Evolutionary conservation across 2,329 filamentous ascomycete species (phyloP).

Genomic region (Venturia nashicola): DNA sequence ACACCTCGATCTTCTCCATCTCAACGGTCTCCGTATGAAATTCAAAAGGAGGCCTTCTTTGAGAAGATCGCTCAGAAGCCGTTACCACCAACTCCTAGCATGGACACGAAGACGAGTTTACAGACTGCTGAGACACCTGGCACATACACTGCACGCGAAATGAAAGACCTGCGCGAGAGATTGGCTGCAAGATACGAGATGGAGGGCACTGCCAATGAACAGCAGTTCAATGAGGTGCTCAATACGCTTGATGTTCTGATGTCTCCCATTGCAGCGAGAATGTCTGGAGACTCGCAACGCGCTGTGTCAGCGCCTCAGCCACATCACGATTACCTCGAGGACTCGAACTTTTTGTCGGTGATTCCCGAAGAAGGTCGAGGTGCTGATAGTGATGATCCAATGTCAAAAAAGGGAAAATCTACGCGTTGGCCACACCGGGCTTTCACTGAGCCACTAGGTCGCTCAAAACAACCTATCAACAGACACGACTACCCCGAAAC

Average conservation of each 20-base stretch:
- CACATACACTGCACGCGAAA: constrained; percentile 40
- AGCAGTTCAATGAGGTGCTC: constrained; percentile 47
- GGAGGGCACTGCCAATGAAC: constrained; percentile 32
- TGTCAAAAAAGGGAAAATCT: not conserved
- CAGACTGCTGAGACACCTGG: constrained; percentile 31
- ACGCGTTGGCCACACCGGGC: not conserved
- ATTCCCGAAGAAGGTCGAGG: constrained; percentile 39
- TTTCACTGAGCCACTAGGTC: constrained; percentile 27
- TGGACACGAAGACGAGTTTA: constrained; percentile 12
- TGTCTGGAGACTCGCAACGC: constrained; percentile 16
- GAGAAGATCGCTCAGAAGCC: constrained; percentile 23
- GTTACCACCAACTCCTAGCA: constrained; percentile 29
- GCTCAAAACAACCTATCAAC: constrained; percentile 15
- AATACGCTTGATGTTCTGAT: constrained; percentile 47
- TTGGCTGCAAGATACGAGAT: constrained; percentile 39
- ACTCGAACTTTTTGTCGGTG: constrained; percentile 29
- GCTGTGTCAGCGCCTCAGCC: constrained; percentile 34
- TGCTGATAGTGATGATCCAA: constrained; percentile 15
- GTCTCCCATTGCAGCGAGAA: constrained; percentile 23
- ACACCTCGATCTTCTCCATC: constrained; percentile 41
- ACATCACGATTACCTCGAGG: constrained; percentile 17
- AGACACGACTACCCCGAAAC: constrained; percentile 17
- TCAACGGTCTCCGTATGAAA: constrained; percentile 9
- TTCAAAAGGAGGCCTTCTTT: constrained; percentile 5
- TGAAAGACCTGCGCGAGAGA: constrained; percentile 46